Percentiles rank a stretch among this genome's conserved stretches.
Conservation (phyloP, 257 asterid genomes). For the Solanum etuberosum region DNA sequence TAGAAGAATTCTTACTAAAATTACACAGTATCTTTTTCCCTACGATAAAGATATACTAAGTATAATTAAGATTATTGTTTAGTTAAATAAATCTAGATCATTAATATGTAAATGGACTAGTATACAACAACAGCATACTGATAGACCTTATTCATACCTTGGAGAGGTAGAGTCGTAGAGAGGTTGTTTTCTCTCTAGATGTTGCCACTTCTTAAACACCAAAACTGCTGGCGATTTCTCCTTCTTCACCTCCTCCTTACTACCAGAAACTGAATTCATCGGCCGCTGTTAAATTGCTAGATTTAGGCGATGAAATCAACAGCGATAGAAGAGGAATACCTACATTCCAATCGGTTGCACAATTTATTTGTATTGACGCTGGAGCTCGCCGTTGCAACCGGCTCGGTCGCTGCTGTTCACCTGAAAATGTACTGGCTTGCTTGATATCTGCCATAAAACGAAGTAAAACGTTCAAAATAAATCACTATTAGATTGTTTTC, state of each 20-base stretch:
- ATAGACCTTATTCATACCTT: background rate
- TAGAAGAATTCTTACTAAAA: background rate
- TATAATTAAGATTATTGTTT: background rate
- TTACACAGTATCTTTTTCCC: background rate
- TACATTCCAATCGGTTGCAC: conserved; percentile 55
- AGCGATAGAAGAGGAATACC: conserved; percentile 65
- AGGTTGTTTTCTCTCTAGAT: conserved; percentile 2
- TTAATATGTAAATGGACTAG: background rate
- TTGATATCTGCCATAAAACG: background rate
- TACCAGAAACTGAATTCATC: conserved; percentile 7
- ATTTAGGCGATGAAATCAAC: conserved; percentile 43
- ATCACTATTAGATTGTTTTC: background rate
- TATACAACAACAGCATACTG: background rate
- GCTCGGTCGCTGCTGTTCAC: conserved; percentile 26
- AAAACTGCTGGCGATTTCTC: background rate
- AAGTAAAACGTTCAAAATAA: background rate
- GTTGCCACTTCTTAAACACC: conserved; percentile 26
- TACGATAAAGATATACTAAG: background rate
- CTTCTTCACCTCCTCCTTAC: conserved; percentile 10
- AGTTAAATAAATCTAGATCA: background rate
- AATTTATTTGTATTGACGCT: conserved; percentile 46
- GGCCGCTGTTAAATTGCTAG: conserved; percentile 22
- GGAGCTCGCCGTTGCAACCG: conserved; percentile 54
- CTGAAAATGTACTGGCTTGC: background rate
- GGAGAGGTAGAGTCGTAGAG: background rate